Conservation (phyloP, 805 yeast genomes). For the Scheffersomyces spartinae region DNA sequence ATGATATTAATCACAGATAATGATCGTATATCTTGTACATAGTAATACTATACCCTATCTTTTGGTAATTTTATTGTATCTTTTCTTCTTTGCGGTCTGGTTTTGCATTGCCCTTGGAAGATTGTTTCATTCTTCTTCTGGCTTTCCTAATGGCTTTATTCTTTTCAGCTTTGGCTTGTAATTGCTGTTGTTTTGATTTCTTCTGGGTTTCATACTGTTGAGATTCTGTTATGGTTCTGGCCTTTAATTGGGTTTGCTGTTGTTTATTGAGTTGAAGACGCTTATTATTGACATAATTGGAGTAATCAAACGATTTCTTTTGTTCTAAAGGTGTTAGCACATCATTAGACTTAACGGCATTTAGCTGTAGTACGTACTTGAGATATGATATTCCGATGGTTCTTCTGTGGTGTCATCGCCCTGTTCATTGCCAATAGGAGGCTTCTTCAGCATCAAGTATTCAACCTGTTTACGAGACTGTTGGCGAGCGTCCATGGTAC, state of each 20-base stretch:
- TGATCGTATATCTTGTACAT: conserved; percentile 3
- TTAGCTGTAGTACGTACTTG: too few species aligned
- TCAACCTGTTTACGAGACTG: conserved; percentile 2
- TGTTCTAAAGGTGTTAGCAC: too few species aligned
- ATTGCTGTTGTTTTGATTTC: neutral
- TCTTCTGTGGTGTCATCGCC: neutral
- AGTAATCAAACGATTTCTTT: conserved; percentile 2
- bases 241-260: neutral
- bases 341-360: too few species aligned
- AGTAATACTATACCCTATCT: conserved; percentile 9
- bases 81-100: conserved; percentile 1
- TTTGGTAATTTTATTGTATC: conserved; percentile 3
- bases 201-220: neutral
- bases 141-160: too few species aligned
- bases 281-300: conserved; percentile 2
- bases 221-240: too few species aligned
- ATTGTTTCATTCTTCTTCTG: too few species aligned
- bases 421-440: neutral
- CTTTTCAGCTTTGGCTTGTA: conserved; percentile 1
- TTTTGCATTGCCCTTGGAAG: neutral
- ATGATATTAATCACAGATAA: too few species aligned
- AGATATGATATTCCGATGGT: neutral
- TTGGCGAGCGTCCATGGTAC: neutral
- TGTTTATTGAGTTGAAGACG: too few species aligned
- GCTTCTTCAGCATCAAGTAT: conserved; percentile 1